phyloP scores from a whole-genome alignment of 176 grass and related monocot genomes.

The Zea mays region DNA sequence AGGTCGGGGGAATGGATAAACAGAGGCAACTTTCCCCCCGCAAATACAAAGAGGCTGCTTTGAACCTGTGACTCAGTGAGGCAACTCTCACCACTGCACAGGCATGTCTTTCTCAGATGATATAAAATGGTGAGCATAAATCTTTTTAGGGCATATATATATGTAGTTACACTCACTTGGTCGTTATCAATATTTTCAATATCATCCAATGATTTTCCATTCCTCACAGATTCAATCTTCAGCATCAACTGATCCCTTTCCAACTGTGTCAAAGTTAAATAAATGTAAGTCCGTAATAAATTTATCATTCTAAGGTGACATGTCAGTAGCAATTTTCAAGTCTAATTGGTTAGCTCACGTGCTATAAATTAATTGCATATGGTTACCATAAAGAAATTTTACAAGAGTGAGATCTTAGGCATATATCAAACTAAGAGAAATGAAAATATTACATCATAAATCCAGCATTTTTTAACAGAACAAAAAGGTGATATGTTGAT shows the following conservation, averaged over 20 bases:
- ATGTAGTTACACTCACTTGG: conserved; percentile 46
- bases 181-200: conserved; percentile 51
- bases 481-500: not conserved
- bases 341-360: not conserved
- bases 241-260: conserved; percentile 83
- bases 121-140: not conserved
- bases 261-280: conserved; percentile 48
- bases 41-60: too few relatives aligned
- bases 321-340: not conserved
- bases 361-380: conserved; percentile 9
- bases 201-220: conserved; percentile 74
- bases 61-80: too few relatives aligned
- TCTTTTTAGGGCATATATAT: not conserved
- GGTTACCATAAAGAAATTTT: conserved; percentile 4
- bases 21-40: too few relatives aligned
- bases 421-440: not conserved
- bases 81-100: too few relatives aligned
- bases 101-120: not conserved
- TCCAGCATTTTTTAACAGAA: not conserved
- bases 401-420: not conserved
- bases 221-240: conserved; percentile 69
- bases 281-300: not conserved
- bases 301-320: not conserved
- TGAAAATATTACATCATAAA: not conserved
- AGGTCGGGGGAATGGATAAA: too few relatives aligned